Base-by-base conservation (phyloP, 1,284 basidiomycete genomes). In the Psilocybe mexicana region DNA sequence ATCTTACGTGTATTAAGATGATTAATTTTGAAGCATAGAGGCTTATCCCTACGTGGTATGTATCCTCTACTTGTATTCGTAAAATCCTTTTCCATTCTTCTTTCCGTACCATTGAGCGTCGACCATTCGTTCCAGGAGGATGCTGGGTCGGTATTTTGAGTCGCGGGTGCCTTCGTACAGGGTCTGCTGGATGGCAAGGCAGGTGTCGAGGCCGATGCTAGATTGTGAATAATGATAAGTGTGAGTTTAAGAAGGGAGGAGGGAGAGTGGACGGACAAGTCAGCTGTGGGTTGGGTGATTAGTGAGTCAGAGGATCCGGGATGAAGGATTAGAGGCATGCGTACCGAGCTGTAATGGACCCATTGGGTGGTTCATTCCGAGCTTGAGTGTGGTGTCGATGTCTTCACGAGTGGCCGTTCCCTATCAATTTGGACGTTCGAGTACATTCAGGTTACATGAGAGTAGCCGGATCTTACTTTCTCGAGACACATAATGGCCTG, bases 341-440 rank as follows among this genome's bases (percentile, higher is more conserved):
- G 58, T 61, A 85, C 88, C 89, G 40, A 94, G 81, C 61, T 93
- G 89, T 12, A 95, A 75, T 2, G 93, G 93, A 12, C 96, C 96
- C 93, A 97, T 97, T 1, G 95, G 95, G 69, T 98, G 95, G 61
- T 88, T 91, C 94, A 97, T 98, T 48, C 96, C 96, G 14, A 97
- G 79, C 67, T 88, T 89, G 55, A 98, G 84, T 0, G 94, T 97
- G 64, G 89, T 94, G 76, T 98, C 96, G 63, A 98, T 98, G 70
- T 98, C 94, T 58, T 98, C 94, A 44, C 92, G 86, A 1, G 93
- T 92, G 1, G 94, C 96, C 24, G 90, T 85, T 5, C 94, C 94
- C 86, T 93, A 36, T 47, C 3, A 57, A 14, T 44, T n/a, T 18
- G 18, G 8, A n/a, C 2, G 11, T 43, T 40, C 11, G 26, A 45